A percentile compares a stretch with the other conserved stretches of the same genome.
These are phyloP conservation scores for Sporisorium scitamineum DNA, from an alignment of 1,284 basidiomycete genomes.

Conservation along the genomic window DNA sequence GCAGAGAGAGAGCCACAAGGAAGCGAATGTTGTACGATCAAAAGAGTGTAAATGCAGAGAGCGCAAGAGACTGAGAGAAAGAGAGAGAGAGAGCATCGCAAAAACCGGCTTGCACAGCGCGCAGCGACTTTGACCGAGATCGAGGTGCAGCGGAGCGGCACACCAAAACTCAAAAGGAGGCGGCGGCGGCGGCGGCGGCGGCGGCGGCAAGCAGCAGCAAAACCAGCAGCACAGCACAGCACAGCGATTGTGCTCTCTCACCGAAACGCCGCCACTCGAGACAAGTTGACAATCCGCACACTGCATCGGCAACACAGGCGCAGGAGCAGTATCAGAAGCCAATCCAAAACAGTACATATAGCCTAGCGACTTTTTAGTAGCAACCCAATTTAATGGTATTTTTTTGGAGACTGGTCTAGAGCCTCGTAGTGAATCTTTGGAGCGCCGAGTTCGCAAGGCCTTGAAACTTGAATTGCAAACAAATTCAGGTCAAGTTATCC, in stretches of 20 bases:
- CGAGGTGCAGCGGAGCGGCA: slow-evolving; percentile 5
- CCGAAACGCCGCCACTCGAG: neutral
- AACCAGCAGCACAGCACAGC: neutral
- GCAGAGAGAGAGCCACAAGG: neutral
- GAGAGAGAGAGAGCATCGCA: neutral
- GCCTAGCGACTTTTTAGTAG: no score
- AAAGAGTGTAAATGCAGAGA: neutral
- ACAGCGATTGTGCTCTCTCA: no score
- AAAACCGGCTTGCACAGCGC: slow-evolving; percentile 4
- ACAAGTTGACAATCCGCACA: no score
- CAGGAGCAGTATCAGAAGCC: no score
- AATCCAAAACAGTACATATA: no score
- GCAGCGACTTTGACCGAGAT: neutral
- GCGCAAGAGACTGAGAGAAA: neutral
- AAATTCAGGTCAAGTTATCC: no score
- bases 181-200: neutral
- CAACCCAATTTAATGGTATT: no score
- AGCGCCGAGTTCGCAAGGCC: no score
- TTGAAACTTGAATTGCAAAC: neutral
- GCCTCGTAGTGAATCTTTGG: neutral
- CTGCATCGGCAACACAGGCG: no score
- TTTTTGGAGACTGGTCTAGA: slow-evolving; percentile 7
- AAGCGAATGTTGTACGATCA: neutral
- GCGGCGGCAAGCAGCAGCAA: neutral
- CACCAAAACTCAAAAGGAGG: neutral